Conservation (phyloP, 495 filamentous ascomycete species). For the Physcia stellaris region DNA sequence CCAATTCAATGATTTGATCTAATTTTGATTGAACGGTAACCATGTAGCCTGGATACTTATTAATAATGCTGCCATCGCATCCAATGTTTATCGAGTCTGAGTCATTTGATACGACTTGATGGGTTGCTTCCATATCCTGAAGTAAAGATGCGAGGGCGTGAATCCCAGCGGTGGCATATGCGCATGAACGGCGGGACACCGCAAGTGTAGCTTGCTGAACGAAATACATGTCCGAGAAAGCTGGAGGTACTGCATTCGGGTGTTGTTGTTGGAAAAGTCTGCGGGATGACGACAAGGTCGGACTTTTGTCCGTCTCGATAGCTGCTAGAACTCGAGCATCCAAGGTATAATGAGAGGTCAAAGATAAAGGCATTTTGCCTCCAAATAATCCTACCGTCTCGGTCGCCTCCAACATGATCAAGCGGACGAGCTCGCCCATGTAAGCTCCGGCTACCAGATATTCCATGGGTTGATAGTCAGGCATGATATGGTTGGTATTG, state of each 20-base stretch:
- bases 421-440: conserved; percentile 67
- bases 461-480: conserved; percentile 80
- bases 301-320: conserved; percentile 35
- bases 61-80: conserved; percentile 46
- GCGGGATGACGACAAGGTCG: conserved; percentile 29
- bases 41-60: conserved; percentile 43
- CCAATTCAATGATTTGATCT: conserved; percentile 27
- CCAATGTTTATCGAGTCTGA: conserved; percentile 33
- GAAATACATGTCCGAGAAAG: conserved; percentile 39
- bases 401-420: conserved; percentile 61
- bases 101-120: conserved; percentile 3
- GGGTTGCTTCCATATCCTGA: conserved; percentile 28
- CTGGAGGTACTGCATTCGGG: conserved; percentile 28
- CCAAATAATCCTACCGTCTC: conserved; percentile 34
- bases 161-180: conserved; percentile 49
- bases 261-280: conserved; percentile 38
- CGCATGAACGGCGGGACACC: conserved; percentile 48
- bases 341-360: conserved; percentile 49
- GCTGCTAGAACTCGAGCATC: conserved; percentile 55
- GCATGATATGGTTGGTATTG: conserved; percentile 53
- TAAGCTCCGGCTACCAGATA: conserved; percentile 84
- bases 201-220: conserved; percentile 35
- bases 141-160: conserved; percentile 50
- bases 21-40: conserved; percentile 36
- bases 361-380: conserved; percentile 42